phyloP scores from a whole-genome alignment of 805 yeast genomes.

The Cephaloascus fragrans region DNA sequence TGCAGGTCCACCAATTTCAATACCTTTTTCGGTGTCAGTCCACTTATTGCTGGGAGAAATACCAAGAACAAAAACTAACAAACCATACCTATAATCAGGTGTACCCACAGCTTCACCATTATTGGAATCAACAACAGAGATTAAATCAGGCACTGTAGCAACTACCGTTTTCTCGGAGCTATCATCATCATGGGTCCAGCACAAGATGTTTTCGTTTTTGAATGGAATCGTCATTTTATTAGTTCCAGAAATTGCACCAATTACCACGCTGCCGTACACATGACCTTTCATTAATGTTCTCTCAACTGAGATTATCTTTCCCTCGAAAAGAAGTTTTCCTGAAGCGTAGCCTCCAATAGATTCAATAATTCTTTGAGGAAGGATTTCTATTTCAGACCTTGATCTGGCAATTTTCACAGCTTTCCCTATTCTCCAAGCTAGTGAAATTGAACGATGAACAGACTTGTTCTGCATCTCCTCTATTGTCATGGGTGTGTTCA shows the following conservation, averaged over 20 bases:
- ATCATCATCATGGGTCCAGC: conserved; percentile 10
- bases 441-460: conserved; percentile 22
- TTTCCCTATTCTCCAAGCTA: conserved; percentile 39
- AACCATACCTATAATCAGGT: conserved; percentile 36
- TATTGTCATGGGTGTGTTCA: conserved; percentile 21
- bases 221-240: conserved; percentile 27
- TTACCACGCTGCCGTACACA: conserved; percentile 32
- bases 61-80: conserved; percentile 30
- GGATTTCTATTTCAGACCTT: conserved; percentile 20
- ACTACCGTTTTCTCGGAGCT: conserved; percentile 15
- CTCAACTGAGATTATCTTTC: conserved; percentile 34
- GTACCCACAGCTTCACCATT: conserved; percentile 38
- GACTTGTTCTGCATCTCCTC: conserved; percentile 15
- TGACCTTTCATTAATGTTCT: conserved; percentile 30
- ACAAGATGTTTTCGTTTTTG: conserved; percentile 36
- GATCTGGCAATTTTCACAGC: conserved; percentile 29
- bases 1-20: conserved; percentile 31
- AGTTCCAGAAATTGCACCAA: conserved; percentile 11
- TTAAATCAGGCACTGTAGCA: conserved; percentile 36
- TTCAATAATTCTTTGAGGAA: conserved; percentile 24
- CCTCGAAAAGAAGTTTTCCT: conserved; percentile 25
- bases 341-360: conserved; percentile 20
- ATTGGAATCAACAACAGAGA: conserved; percentile 29
- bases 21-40: conserved; percentile 22
- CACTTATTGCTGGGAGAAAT: conserved; percentile 26